Evolutionary conservation across 768 basidiomycete species (phyloP).

Genomic region (Paxillus ammoniavirescens): DNA sequence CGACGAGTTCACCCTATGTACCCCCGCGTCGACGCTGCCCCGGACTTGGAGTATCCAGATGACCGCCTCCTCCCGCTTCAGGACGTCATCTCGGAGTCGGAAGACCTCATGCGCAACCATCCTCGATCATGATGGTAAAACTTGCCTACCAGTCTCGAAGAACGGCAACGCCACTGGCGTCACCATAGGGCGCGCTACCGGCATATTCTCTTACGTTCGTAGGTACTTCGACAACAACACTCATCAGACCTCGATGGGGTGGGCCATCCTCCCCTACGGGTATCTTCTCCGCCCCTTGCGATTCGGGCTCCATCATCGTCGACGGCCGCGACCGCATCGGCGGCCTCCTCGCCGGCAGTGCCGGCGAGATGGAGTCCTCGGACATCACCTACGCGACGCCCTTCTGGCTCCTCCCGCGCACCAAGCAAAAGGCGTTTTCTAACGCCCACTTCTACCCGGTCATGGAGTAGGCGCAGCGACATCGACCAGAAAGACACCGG

Average conservation of each 20-base stretch:
- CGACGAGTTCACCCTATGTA: slow-evolving; percentile 19
- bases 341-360: slow-evolving; percentile 36
- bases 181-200: slow-evolving; percentile 36
- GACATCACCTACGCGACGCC: slow-evolving; percentile 41
- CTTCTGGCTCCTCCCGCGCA: slow-evolving; percentile 39
- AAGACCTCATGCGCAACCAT: slow-evolving; percentile 29
- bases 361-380: slow-evolving; percentile 23
- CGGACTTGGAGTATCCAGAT: slow-evolving; percentile 30
- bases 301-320: slow-evolving; percentile 37
- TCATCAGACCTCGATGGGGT: slow-evolving; percentile 28
- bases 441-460: too few relatives aligned
- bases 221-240: slow-evolving; percentile 22
- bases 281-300: slow-evolving; percentile 35
- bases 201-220: slow-evolving; percentile 34
- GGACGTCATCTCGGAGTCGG: slow-evolving; percentile 32
- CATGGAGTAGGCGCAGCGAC: too few relatives aligned
- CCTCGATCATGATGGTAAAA: slow-evolving; percentile 26
- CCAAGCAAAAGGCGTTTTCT: too few relatives aligned
- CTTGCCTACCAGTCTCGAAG: slow-evolving; percentile 35
- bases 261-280: slow-evolving; percentile 26
- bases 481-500: too few relatives aligned
- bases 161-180: slow-evolving; percentile 31
- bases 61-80: slow-evolving; percentile 31
- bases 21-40: slow-evolving; percentile 17
- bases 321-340: slow-evolving; percentile 33